Evolutionary conservation across 2,329 filamentous ascomycete species (phyloP).

Genomic region (Trichoderma sp.): DNA sequence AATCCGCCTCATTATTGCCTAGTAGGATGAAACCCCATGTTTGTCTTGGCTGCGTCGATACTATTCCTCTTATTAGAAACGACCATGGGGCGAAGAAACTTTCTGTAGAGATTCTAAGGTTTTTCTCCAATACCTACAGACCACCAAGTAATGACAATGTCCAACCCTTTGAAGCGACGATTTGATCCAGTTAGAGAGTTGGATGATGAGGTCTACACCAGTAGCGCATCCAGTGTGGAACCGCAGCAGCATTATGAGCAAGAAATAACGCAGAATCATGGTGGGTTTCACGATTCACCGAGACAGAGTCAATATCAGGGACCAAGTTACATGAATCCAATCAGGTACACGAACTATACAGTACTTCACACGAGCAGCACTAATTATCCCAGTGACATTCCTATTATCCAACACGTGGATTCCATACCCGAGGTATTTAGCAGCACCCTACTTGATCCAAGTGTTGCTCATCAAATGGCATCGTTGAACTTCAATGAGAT

Average conservation of each 20-base stretch:
- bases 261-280: background rate
- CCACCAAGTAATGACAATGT: background rate
- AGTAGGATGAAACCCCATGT: background rate
- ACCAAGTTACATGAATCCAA: background rate
- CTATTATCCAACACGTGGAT: background rate
- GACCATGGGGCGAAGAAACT: background rate
- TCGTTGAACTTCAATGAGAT: background rate
- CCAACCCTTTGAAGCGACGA: background rate
- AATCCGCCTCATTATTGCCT: background rate
- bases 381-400: background rate
- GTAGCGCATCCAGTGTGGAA: background rate
- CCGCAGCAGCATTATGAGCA: background rate
- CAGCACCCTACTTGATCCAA: background rate
- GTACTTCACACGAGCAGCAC: background rate
- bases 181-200: background rate
- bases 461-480: background rate
- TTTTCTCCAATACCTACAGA: too few species aligned
- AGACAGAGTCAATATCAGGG: constrained; percentile 1
- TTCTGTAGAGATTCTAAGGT: too few species aligned
- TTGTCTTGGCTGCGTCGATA: background rate
- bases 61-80: background rate
- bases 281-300: background rate
- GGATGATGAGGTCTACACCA: background rate
- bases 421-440: background rate
- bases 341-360: background rate